Evolutionary conservation across 306 rosid species (phyloP), one percentile per base, ranked within the genome.

Genomic region (Vigna hirtella): DNA sequence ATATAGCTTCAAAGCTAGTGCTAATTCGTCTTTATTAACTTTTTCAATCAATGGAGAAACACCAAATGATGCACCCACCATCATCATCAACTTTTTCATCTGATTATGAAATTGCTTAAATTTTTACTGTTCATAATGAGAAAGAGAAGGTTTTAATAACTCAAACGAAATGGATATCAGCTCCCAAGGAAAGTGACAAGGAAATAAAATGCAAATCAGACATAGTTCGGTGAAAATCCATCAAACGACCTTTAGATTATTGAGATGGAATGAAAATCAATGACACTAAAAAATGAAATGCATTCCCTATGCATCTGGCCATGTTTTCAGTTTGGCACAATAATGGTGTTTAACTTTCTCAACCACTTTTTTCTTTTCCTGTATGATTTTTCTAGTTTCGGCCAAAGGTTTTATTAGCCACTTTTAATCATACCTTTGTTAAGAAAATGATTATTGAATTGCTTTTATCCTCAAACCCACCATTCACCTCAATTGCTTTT

Each of bases 11-110:
- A 9, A 17, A 28, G 20, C 66, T 6, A 9, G 20, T 26, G 57
- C 22, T 49, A 20, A 20, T 20, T 20, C 1, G 20, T 20, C 20
- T 20, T 20, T 20, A 20, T 20, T 20, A 20, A 20, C 20, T 20
- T 20, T 15, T 22, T 36, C n/a, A 70, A 72, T 43, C 70, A 47
- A 90, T 84, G 91, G 84, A 90, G 40, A 81, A 74, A 36, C 63
- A 30, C 81, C 84, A 76, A 77, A 66, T 56, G 62, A 8, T 50
- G 13, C 57, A 77, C 61, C 82, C 83, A 42, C 18, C 81, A 49
- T 40, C 56, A 36, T 22, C 62, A 2, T 30, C 20, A 11, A 15
- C 69, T 34, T 36, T 72, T 49, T 45, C 70, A 57, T 73, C 74
- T 43, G 65, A 43, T 58, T 52, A 32, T 34, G 12, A 72, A 10